Percentiles rank a stretch among this genome's conserved stretches.
Evolutionary conservation across 2,329 filamentous ascomycete species (phyloP).

Genomic region (Aspergillus tanneri): DNA sequence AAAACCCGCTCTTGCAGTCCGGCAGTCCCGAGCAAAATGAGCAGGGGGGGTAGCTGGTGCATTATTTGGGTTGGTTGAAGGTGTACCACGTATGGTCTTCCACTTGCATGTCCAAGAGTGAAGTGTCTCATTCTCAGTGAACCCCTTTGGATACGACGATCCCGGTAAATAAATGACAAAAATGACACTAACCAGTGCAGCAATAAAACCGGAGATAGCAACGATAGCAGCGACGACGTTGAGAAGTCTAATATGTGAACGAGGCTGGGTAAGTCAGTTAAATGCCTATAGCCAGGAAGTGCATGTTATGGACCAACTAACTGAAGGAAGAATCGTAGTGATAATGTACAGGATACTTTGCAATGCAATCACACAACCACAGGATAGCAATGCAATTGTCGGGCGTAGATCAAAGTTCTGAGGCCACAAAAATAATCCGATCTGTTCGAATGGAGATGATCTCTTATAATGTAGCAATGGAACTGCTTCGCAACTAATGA

Average conservation of each 20-base stretch:
- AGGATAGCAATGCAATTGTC: constrained; percentile 37
- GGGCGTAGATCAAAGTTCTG: constrained; percentile 43
- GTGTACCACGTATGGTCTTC: constrained; percentile 22
- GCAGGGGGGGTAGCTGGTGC: constrained; percentile 27
- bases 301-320: constrained; percentile 18
- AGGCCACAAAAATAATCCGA: constrained; percentile 44
- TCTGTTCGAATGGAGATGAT: constrained; percentile 35
- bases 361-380: constrained; percentile 37
- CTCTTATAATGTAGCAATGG: constrained; percentile 40
- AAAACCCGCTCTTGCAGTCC: constrained; percentile 37
- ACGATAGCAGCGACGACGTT: constrained; percentile 36
- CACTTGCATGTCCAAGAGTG: constrained; percentile 45
- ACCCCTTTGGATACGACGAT: constrained; percentile 31
- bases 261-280: constrained; percentile 28
- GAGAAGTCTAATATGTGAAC: constrained; percentile 35
- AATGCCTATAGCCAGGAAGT: not conserved
- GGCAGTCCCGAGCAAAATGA: constrained; percentile 41
- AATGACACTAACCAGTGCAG: constrained; percentile 32
- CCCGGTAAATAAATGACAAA: constrained; percentile 36
- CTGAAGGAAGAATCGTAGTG: constrained; percentile 37
- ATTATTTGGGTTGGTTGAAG: constrained; percentile 13
- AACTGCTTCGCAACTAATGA: constrained; percentile 40
- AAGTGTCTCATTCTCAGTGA: constrained; percentile 37
- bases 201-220: constrained; percentile 38
- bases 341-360: constrained; percentile 35